Evolutionary conservation across 352 stramenopile species (phyloP).

Genomic region (Peronosclerospora sorghi): DNA sequence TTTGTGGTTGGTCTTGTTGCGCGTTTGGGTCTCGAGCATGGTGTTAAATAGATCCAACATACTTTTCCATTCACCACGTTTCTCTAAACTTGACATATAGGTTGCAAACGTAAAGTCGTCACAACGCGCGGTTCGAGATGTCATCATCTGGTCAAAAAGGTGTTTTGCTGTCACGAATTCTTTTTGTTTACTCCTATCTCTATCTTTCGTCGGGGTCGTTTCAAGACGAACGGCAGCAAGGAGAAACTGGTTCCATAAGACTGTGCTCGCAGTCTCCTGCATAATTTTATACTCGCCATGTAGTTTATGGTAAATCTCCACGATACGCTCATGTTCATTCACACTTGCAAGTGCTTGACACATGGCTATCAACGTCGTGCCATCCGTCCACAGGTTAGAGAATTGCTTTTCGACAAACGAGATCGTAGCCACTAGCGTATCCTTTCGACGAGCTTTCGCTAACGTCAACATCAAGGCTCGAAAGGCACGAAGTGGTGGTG

Average conservation of each 20-base stretch:
- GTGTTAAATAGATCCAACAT: conserved; percentile 48
- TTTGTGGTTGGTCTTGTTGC: conserved; percentile 2
- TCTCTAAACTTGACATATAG: conserved; percentile 44
- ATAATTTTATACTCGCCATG: conserved; percentile 34
- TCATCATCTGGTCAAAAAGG: conserved; percentile 38
- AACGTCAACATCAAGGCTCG: conserved; percentile 50
- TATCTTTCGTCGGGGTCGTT: background rate
- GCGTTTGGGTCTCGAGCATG: conserved; percentile 31
- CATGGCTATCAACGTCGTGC: conserved; percentile 42
- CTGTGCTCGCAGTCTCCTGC: conserved; percentile 24
- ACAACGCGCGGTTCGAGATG: conserved; percentile 21
- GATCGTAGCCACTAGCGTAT: conserved; percentile 36
- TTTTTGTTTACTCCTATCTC: background rate
- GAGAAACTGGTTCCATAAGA: conserved; percentile 54
- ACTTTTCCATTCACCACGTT: conserved; percentile 28
- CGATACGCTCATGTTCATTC: conserved; percentile 28
- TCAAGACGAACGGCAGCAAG: conserved; percentile 27
- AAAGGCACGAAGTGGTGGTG: conserved; percentile 40
- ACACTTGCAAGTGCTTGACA: conserved; percentile 47
- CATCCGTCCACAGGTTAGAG: conserved; percentile 20
- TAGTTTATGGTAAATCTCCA: conserved; percentile 36
- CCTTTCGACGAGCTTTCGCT: conserved; percentile 30
- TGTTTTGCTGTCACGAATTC: conserved; percentile 12
- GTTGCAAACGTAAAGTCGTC: conserved; percentile 61
- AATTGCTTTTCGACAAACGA: conserved; percentile 39